Conservation (phyloP, 2,329 filamentous ascomycete genomes). For the Geoglossum cookeanum region DNA sequence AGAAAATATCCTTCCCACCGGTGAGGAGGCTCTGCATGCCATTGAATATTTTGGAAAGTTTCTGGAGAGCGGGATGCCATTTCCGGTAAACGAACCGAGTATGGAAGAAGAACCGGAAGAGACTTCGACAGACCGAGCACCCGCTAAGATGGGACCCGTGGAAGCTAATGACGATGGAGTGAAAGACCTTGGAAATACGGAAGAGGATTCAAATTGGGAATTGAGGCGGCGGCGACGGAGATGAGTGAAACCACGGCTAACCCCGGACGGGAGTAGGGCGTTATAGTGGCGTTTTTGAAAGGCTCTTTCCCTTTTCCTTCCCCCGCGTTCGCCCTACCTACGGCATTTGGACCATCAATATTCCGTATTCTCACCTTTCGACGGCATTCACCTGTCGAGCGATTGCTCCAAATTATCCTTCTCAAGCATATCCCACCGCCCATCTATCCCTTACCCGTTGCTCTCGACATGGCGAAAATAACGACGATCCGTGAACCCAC, state of each 20-base stretch:
- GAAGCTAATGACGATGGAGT: neutral
- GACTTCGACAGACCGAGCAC: neutral
- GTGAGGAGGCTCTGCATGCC: slow-evolving; percentile 69
- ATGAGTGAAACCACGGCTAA: neutral
- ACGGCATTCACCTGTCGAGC: too few species aligned
- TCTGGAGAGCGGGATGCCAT: slow-evolving; percentile 29
- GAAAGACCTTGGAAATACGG: neutral
- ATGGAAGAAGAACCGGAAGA: neutral
- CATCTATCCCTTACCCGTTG: too few species aligned
- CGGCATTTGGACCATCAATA: too few species aligned
- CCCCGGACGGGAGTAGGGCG: neutral
- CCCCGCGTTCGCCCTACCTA: too few species aligned
- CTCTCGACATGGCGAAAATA: too few species aligned
- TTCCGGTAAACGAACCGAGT: neutral
- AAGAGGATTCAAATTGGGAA: neutral
- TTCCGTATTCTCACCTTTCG: too few species aligned
- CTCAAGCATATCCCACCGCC: too few species aligned
- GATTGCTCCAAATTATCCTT: too few species aligned
- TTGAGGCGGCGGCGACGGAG: neutral
- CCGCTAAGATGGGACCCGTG: neutral
- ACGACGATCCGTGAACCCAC: too few species aligned
- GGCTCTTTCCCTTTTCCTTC: neutral
- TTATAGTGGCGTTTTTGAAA: neutral
- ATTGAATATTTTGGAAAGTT: slow-evolving; percentile 72
- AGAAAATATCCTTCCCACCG: slow-evolving; percentile 73